Base-by-base conservation (phyloP, 2,329 filamentous ascomycete species). In the Claviceps sorghi region DNA sequence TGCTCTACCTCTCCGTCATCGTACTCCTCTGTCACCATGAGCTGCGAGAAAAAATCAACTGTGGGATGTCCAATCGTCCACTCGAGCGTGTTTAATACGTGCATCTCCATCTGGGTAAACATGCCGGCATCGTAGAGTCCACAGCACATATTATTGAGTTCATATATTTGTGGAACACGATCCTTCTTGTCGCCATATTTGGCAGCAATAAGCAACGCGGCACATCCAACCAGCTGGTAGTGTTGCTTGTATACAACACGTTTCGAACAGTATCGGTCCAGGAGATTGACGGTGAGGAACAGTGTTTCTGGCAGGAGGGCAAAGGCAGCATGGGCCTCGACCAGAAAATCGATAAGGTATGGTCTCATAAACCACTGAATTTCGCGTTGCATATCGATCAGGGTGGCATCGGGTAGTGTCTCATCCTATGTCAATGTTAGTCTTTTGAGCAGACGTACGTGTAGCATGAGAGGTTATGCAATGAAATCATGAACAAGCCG, bases 31-130 rank as follows among this genome's bases (percentile, higher is more conserved):
- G 86, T 79, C 41, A 94, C 79, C 56, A 91, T 88, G 56, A 96
- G 74, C 64, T 95, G 86, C 47, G 94, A 78, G 71, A 96, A 98
- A 67, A 85, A 87, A 69, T 97, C 91, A 58, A 96, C 87, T 30
- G 93, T 97, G 1, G 93, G 90, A 71, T 97, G 91, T 52, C 93
- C 93, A 59, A 98, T 86, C 59, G 84, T 82, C 93, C 93, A 98
- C 67, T 94, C 88, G 54, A 98, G 79, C 1, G 93, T 98, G 72
- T 96, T 94, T 61, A 98, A 79, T 40, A 98, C 91, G 68, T 98
- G 93, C 90, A 94, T 97, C 73, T 98, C 93, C 93, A 98, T 98
- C 70, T 98, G 93, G 11, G 90, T 91, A 72, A 98, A 98, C 93
- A 98, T 98, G 72, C 95, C 91, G 49, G 95, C 89, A 63, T 98